A percentile compares a stretch with the other conserved stretches of the same genome.
Conservation (phyloP, 495 filamentous ascomycete species). For the Podospora pseudopauciseta region DNA sequence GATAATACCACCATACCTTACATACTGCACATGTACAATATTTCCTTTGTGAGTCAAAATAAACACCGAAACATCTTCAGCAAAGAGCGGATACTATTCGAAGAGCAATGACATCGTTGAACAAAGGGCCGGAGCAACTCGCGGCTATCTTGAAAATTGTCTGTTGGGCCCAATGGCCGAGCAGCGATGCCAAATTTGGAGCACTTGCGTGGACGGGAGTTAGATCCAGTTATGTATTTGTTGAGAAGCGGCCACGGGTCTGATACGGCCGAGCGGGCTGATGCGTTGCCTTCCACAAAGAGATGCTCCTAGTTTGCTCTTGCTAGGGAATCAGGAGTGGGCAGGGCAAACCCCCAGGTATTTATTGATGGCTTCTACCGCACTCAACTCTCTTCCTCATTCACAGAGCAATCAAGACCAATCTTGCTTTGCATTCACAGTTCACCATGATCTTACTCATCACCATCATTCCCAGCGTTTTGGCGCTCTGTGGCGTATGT, state of each 20-base stretch:
- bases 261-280: too few species aligned
- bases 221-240: neutral
- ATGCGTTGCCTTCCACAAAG: too few species aligned
- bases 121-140: neutral
- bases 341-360: too few species aligned
- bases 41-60: slow-evolving; percentile 11
- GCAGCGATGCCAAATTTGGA: neutral
- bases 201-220: neutral
- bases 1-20: neutral
- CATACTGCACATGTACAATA: slow-evolving; percentile 13
- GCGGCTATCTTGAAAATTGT: neutral
- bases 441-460: neutral
- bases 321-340: too few species aligned
- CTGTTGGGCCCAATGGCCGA: neutral
- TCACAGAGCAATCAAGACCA: too few species aligned
- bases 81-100: neutral
- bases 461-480: neutral
- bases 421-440: neutral
- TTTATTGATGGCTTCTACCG: too few species aligned
- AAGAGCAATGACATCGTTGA: neutral
- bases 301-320: too few species aligned
- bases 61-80: too few species aligned
- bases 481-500: neutral
- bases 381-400: too few species aligned
- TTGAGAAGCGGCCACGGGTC: neutral